Percentiles rank a stretch among this genome's conserved stretches.
Evolutionary conservation across 176 grass and related monocot species (phyloP).

Genomic region (Carex scoparia): DNA sequence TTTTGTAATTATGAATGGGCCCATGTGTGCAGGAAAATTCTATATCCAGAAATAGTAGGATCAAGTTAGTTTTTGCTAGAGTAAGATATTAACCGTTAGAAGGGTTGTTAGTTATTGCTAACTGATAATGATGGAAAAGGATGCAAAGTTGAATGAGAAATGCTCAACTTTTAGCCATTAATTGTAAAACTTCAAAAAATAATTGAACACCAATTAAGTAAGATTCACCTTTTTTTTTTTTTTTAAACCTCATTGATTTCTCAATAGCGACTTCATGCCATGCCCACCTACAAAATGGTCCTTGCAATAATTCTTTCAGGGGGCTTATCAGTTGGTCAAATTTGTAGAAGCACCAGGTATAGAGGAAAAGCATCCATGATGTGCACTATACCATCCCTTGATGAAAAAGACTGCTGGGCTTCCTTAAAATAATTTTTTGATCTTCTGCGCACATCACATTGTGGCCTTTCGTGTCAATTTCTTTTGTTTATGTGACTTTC

Average conservation of each 20-base stretch:
- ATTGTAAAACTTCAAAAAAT: background rate
- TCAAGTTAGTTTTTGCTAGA: background rate
- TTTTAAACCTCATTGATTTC: background rate
- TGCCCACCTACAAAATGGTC: conserved; percentile 28
- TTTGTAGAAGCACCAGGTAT: conserved; percentile 14
- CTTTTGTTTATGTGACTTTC: background rate
- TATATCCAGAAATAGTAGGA: background rate
- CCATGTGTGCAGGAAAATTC: background rate
- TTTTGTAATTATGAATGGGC: background rate
- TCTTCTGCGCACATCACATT: background rate
- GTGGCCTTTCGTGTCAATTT: background rate
- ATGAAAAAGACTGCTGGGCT: conserved; percentile 12
- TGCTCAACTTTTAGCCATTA: background rate
- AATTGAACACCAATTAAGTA: background rate
- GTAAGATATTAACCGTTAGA: background rate
- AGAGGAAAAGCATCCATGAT: conserved; percentile 18
- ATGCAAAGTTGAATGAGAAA: background rate
- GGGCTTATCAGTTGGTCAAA: conserved; percentile 3
- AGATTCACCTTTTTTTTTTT: background rate
- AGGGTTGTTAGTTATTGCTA: background rate
- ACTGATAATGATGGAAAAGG: background rate
- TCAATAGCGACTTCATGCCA: background rate
- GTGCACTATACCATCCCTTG: conserved; percentile 11
- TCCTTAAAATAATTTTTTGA: background rate
- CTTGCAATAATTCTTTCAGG: conserved; percentile 6